Evolutionary conservation across 2,329 filamentous ascomycete species (phyloP).

Genomic region (Aspergillus versicolor): DNA sequence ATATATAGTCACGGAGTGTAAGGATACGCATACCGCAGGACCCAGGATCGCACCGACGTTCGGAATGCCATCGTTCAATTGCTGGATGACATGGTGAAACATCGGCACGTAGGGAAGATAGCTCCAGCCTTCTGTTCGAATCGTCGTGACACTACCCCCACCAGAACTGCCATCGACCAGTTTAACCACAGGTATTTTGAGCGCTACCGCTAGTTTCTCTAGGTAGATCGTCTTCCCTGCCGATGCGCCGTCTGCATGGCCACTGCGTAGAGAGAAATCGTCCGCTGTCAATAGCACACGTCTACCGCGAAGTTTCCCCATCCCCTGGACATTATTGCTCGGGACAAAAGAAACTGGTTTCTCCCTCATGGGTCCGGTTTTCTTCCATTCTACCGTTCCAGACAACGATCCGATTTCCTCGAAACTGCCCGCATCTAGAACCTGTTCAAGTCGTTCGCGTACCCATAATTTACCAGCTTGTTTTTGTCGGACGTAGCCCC

Average conservation of each 20-base stretch:
- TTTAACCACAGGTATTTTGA: slow-evolving; percentile 62
- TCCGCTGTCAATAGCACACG: slow-evolving; percentile 62
- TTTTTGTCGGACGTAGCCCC: slow-evolving; percentile 63
- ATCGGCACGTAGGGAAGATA: slow-evolving; percentile 60
- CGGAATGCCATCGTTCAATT: slow-evolving; percentile 63
- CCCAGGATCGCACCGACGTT: slow-evolving; percentile 64
- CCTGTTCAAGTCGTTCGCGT: slow-evolving; percentile 57
- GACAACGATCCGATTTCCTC: slow-evolving; percentile 61
- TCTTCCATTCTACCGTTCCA: slow-evolving; percentile 60
- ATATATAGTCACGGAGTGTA: background rate
- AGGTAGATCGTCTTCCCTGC: slow-evolving; percentile 60
- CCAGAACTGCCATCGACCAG: slow-evolving; percentile 64
- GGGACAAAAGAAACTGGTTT: slow-evolving; percentile 54
- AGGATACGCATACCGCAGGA: slow-evolving; percentile 48
- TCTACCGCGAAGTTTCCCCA: slow-evolving; percentile 53
- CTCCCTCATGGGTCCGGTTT: slow-evolving; percentile 36
- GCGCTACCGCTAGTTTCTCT: slow-evolving; percentile 59
- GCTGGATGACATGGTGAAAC: slow-evolving; percentile 55
- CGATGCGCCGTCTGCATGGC: slow-evolving; percentile 62
- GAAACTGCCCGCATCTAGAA: slow-evolving; percentile 59
- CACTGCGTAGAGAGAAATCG: slow-evolving; percentile 63
- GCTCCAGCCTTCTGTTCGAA: slow-evolving; percentile 55
- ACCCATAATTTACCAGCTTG: slow-evolving; percentile 66
- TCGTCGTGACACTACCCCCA: slow-evolving; percentile 62
- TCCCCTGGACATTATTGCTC: slow-evolving; percentile 63